Evolutionary conservation across 768 basidiomycete genomes (phyloP).

Genomic region (Kwoniella bestiolae): DNA sequence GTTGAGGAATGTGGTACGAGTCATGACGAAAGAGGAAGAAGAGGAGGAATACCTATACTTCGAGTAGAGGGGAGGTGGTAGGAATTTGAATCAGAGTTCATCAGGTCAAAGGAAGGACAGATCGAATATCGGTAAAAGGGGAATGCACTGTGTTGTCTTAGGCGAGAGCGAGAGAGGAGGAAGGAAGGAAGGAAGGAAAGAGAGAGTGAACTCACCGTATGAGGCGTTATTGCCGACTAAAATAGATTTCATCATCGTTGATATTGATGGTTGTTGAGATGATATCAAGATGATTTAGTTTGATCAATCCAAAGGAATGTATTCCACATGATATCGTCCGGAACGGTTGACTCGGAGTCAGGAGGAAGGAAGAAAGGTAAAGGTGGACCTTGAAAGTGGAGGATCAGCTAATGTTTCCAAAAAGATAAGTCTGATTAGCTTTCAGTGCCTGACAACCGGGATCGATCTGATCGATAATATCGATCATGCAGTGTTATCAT

Average conservation of each 20-base stretch:
- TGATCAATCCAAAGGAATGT: background rate
- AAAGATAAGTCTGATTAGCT: conserved; percentile 1
- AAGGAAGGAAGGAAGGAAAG: background rate
- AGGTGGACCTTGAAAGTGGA: background rate
- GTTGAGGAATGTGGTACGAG: background rate
- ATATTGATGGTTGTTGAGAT: conserved; percentile 1
- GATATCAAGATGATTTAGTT: background rate
- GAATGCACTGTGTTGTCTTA: background rate
- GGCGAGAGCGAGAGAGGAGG: background rate
- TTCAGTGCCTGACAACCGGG: background rate
- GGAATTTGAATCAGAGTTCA: background rate
- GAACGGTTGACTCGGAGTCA: background rate
- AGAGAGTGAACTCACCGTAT: background rate
- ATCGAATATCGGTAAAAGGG: background rate
- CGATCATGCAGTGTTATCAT: background rate
- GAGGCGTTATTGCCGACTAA: background rate
- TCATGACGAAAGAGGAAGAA: background rate
- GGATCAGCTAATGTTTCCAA: background rate
- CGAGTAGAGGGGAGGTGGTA: background rate
- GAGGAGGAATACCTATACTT: background rate
- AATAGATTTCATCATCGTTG: background rate
- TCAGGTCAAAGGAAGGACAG: background rate
- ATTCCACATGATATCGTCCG: background rate
- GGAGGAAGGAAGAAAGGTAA: background rate
- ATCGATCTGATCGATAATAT: background rate